phyloP scores from a whole-genome alignment of 176 grass and related monocot genomes.

The Tuctoria greenei region DNA sequence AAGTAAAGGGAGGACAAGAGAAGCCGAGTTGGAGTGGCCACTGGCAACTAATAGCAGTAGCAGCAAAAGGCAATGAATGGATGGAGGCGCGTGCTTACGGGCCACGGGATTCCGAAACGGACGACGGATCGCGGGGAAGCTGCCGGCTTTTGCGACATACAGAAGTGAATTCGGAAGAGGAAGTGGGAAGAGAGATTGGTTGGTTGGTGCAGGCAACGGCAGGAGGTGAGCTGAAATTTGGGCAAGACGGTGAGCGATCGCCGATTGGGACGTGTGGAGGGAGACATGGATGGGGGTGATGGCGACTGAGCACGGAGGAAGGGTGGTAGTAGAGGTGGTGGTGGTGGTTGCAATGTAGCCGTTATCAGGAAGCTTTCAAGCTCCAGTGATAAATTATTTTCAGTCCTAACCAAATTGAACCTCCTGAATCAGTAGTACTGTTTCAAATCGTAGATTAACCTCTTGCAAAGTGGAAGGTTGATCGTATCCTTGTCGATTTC shows the following conservation, averaged over 20 bases:
- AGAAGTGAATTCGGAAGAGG: not conserved
- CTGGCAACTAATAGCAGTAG: constrained; percentile 11
- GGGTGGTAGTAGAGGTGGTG: constrained; percentile 49
- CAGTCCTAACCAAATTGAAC: not conserved
- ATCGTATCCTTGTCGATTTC: not conserved
- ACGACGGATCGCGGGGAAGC: not conserved
- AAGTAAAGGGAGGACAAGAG: constrained; percentile 72
- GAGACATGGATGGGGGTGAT: constrained; percentile 13
- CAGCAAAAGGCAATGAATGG: no score
- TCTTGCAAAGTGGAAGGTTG: not conserved
- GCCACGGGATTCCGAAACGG: constrained; percentile 33
- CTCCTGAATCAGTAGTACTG: not conserved
- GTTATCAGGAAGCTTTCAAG: constrained; percentile 76
- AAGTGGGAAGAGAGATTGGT: constrained; percentile 24
- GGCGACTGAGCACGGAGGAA: constrained; percentile 38
- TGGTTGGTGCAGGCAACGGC: constrained; percentile 31
- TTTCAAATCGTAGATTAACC: not conserved
- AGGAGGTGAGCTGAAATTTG: not conserved
- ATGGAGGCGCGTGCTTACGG: constrained; percentile 27
- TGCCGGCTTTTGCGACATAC: constrained; percentile 5
- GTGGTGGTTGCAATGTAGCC: constrained; percentile 63
- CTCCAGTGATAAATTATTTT: constrained; percentile 24
- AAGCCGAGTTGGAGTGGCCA: constrained; percentile 4
- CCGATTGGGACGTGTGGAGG: constrained; percentile 19
- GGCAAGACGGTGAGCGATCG: constrained; percentile 33